A percentile compares a stretch with the other conserved stretches of the same genome.
Evolutionary conservation across 2,329 filamentous ascomycete genomes (phyloP).

Genomic region (Zymoseptoria tritici): DNA sequence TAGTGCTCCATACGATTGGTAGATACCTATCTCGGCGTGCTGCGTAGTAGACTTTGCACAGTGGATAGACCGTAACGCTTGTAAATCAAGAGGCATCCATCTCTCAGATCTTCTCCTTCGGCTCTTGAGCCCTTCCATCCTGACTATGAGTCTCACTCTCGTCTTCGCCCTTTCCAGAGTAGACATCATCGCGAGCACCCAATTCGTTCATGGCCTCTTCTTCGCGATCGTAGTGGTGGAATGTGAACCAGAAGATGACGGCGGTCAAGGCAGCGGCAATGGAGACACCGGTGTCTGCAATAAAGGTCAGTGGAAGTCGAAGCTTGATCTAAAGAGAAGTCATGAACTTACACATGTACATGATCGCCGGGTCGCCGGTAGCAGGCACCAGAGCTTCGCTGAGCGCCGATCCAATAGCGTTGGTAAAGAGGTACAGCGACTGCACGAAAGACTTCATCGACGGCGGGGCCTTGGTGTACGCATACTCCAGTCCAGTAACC

Average conservation of each 20-base stretch:
- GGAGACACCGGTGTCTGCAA: constrained; percentile 22
- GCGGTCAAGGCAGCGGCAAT: constrained; percentile 18
- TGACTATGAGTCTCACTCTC: constrained; percentile 11
- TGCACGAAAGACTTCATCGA: constrained; percentile 45
- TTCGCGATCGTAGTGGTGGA: constrained; percentile 38
- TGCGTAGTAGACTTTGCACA: too few species aligned
- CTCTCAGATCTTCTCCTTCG: constrained; percentile 6
- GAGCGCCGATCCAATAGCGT: constrained; percentile 52
- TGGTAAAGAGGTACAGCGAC: constrained; percentile 54
- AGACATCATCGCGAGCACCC: constrained; percentile 25
- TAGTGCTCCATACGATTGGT: neutral
- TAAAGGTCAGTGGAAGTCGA: too few species aligned
- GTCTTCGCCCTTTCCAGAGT: constrained; percentile 8
- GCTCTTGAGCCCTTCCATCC: constrained; percentile 2
- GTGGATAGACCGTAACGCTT: too few species aligned
- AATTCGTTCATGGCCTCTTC: constrained; percentile 47
- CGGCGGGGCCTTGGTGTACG: constrained; percentile 41
- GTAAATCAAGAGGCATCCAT: too few species aligned
- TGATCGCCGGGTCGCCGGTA: constrained; percentile 45
- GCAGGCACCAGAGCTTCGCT: constrained; percentile 55
- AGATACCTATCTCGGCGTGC: too few species aligned
- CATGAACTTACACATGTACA: constrained; percentile 26
- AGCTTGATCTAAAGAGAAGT: too few species aligned
- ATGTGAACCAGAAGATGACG: constrained; percentile 24
- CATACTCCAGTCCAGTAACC: constrained; percentile 41